Conservation (phyloP, 805 yeast species). For the Blastobotrys attinorum region DNA sequence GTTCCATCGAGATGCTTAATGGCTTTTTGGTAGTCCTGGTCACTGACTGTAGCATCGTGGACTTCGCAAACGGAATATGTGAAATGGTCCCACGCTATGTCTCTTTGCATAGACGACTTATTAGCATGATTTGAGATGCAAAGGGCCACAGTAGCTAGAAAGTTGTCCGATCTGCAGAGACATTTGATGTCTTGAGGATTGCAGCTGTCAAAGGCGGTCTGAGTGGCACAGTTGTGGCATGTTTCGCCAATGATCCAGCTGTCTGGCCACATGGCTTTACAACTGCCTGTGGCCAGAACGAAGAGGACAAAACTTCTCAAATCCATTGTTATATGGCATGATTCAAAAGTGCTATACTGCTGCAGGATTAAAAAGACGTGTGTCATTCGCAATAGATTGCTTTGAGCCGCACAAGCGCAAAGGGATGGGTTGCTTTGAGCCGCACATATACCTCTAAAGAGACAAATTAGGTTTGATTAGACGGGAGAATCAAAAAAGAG, state of each 20-base stretch:
- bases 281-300: too few relatives aligned
- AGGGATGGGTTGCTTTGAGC: too few relatives aligned
- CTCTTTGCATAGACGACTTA: constrained; percentile 17
- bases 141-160: constrained; percentile 26
- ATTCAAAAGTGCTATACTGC: too few relatives aligned
- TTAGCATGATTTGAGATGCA: constrained; percentile 24
- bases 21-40: constrained; percentile 10
- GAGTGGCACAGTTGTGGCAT: constrained; percentile 14
- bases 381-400: too few relatives aligned
- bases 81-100: constrained; percentile 28
- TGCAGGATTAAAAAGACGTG: too few relatives aligned
- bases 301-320: too few relatives aligned
- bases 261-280: constrained; percentile 17
- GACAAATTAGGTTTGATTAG: too few relatives aligned
- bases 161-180: constrained; percentile 22
- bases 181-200: constrained; percentile 22
- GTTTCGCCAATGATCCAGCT: constrained; percentile 19
- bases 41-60: constrained; percentile 12
- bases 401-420: too few relatives aligned
- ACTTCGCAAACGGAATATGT: constrained; percentile 19
- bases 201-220: constrained; percentile 14
- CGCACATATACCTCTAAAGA: too few relatives aligned
- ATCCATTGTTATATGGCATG: too few relatives aligned
- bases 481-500: too few relatives aligned
- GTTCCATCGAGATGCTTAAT: constrained; percentile 12